Evolutionary conservation across 2,329 filamentous ascomycete genomes (phyloP).

Genomic region (Penicillium sp.): DNA sequence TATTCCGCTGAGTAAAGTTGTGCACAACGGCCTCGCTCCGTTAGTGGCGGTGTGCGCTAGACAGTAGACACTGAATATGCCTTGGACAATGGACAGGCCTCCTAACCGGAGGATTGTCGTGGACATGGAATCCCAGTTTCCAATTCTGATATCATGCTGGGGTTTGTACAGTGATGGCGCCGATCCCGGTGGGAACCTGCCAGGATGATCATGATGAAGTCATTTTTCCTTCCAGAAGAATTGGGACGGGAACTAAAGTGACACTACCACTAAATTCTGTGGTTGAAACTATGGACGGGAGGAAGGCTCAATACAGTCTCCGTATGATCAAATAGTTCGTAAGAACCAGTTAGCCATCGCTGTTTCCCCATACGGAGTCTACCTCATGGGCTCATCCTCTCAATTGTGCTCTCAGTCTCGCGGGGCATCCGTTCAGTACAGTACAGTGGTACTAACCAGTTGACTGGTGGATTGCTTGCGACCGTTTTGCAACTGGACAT

Average conservation of each 20-base stretch:
- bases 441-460: neutral
- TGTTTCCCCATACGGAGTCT: neutral
- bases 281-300: neutral
- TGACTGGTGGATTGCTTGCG: neutral
- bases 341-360: neutral
- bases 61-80: neutral
- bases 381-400: too few species aligned
- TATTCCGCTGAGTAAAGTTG: neutral
- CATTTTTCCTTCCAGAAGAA: neutral
- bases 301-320: neutral
- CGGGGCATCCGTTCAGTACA: neutral
- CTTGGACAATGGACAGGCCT: neutral
- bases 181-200: neutral
- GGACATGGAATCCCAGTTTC: neutral
- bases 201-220: slow-evolving; percentile 8
- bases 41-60: neutral
- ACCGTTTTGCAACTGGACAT: neutral
- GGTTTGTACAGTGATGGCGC: neutral
- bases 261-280: neutral
- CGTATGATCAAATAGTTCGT: neutral
- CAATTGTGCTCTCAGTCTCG: too few species aligned
- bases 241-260: neutral
- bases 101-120: neutral
- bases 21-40: neutral
- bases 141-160: slow-evolving; percentile 6